Base-by-base conservation (phyloP, 2,329 filamentous ascomycete species). In the Knufia fluminis region DNA sequence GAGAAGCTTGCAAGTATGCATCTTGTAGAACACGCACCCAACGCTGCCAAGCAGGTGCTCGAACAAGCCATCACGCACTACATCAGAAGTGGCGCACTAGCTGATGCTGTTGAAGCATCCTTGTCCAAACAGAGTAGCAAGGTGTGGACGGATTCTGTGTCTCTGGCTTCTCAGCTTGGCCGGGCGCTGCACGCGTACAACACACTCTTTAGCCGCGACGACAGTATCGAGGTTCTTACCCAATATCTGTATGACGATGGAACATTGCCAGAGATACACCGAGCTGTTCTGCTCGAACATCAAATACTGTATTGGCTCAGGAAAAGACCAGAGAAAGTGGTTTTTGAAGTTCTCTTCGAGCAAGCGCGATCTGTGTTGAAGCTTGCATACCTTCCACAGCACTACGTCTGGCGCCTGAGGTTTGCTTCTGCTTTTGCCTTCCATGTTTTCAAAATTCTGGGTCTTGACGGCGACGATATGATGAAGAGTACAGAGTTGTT, bases 1-100 rank as follows among this genome's bases (percentile, higher is more conserved):
- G 71, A 74, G 53, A 63, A 67, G 49, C 65, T 71, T 19, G 70
- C 65, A 1, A 60, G 64, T 46, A 58, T 70, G 2, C 70, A 68
- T 52, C 48, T 68, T 28, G 26, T 12, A 28, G 26, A 16, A 67
- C 71, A 39, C 58, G 59, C n/a, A 61, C 62, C 33, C 61, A 68
- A 47, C 57, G 66, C 66, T 46, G 66, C 71, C 0, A 61, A 63
- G 17, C 52, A 62, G 24, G 62, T 64, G 6, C 70, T 72, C 35
- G 56, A 57, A 32, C 63, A 66, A 36, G 67, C 70, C 3, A 65
- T 74, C 32, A 55, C 59, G 19, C 65, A 68, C 45, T 65, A 72
- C 54, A 63, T 72, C 26, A 57, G 63, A 3, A 56, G 61, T 17
- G 71, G 66, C 2, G 54, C 60, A 16, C 53, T 73, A 48, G 54